These are phyloP conservation scores for Cerioporus squamosus DNA, from an alignment of 1,284 basidiomycete genomes.

Conservation along the genomic window DNA sequence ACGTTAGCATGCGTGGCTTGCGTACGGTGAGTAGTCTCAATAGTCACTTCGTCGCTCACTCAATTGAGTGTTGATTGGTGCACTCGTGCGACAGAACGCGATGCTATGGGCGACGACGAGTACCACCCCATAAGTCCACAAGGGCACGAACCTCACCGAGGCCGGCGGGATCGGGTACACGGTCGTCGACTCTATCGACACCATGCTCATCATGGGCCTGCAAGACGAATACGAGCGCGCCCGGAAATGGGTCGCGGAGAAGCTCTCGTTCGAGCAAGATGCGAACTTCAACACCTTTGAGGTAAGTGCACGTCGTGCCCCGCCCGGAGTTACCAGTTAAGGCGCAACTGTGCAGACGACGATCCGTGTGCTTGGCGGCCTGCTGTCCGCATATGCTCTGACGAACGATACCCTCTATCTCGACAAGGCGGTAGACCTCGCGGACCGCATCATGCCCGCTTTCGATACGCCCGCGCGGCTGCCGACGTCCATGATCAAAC, in stretches of 20 bases:
- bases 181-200: slow-evolving; percentile 84
- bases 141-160: slow-evolving; percentile 76
- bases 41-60: too few species aligned
- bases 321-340: neutral
- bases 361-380: slow-evolving; percentile 81
- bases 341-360: slow-evolving; percentile 56
- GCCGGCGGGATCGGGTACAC: slow-evolving; percentile 87
- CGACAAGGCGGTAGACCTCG: slow-evolving; percentile 79
- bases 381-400: slow-evolving; percentile 85
- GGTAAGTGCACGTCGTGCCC: slow-evolving; percentile 47
- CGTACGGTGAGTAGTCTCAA: slow-evolving; percentile 71
- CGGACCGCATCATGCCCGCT: slow-evolving; percentile 82
- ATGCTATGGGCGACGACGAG: slow-evolving; percentile 90
- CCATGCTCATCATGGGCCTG: slow-evolving; percentile 86
- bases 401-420: slow-evolving; percentile 73
- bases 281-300: slow-evolving; percentile 92
- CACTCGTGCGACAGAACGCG: slow-evolving; percentile 61
- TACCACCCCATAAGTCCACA: slow-evolving; percentile 81
- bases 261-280: slow-evolving; percentile 80
- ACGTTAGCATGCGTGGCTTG: slow-evolving; percentile 74
- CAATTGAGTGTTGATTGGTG: neutral
- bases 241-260: slow-evolving; percentile 74
- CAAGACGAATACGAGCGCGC: slow-evolving; percentile 81
- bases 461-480: slow-evolving; percentile 87
- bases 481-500: slow-evolving; percentile 82